These are phyloP conservation scores for Eimeria sp. DNA, from an alignment of 169 alveolate genomes.

Conservation along the genomic window DNA sequence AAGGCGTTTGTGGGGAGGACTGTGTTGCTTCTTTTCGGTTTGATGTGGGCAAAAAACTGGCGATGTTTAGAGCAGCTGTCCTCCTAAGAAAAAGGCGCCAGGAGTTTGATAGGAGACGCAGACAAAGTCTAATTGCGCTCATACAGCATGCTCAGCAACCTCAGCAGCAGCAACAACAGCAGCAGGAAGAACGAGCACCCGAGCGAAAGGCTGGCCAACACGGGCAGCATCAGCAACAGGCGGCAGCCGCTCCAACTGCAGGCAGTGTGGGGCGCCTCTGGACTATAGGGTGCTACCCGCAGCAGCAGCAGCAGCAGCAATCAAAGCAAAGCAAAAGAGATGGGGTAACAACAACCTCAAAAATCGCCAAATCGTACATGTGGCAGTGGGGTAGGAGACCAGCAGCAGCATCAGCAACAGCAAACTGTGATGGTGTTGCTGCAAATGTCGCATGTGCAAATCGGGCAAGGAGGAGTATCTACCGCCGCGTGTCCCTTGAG, in stretches of 20 bases:
- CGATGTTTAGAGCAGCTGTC: slow-evolving; percentile 21
- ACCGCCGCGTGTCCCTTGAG: background rate
- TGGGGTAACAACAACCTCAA: background rate
- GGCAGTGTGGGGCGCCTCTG: background rate
- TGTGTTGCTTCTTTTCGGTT: background rate
- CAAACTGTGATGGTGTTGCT: background rate
- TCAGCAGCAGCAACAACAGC: background rate
- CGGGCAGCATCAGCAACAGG: background rate
- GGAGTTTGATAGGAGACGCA: slow-evolving; percentile 17
- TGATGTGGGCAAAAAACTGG: background rate
- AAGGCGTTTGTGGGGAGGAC: no score
- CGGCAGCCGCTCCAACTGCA: background rate
- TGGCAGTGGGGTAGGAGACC: slow-evolving; percentile 36
- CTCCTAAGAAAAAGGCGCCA: background rate
- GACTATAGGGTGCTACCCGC: background rate
- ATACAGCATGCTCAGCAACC: background rate
- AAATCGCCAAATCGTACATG: background rate
- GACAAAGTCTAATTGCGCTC: slow-evolving; percentile 13
- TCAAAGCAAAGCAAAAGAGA: background rate
- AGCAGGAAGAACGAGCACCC: background rate
- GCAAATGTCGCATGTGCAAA: background rate
- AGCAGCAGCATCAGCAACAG: background rate
- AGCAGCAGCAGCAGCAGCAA: background rate
- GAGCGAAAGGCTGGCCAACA: no score
- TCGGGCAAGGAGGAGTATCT: background rate